A percentile compares a stretch with the other conserved stretches of the same genome.
Conservation (phyloP, 352 stramenopile genomes). For the Globisporangium rhizosaccharum region DNA sequence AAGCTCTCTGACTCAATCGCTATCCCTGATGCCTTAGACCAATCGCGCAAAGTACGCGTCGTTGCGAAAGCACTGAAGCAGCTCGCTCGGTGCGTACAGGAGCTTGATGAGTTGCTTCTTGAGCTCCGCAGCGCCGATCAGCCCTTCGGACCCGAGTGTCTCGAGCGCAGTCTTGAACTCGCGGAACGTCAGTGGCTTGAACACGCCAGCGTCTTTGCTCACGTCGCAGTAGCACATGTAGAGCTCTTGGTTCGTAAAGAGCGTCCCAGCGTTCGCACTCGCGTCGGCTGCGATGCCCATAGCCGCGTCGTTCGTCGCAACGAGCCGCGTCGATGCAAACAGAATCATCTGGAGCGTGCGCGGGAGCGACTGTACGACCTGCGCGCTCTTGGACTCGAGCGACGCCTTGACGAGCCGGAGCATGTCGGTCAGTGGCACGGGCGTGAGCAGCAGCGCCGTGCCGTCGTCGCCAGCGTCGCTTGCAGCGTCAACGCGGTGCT, state of each 20-base stretch:
- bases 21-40: conserved; percentile 24
- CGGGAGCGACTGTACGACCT: conserved; percentile 53
- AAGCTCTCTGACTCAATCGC: neutral
- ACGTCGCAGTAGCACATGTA: conserved; percentile 69
- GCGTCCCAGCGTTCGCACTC: conserved; percentile 18
- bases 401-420: conserved; percentile 65
- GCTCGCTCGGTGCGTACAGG: conserved; percentile 55
- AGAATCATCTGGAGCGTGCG: conserved; percentile 82
- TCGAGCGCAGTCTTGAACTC: conserved; percentile 71
- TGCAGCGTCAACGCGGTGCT: conserved; percentile 25
- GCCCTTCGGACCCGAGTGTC: conserved; percentile 58
- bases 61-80: conserved; percentile 65
- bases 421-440: conserved; percentile 67
- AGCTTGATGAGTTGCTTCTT: conserved; percentile 78
- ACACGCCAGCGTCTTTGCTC: conserved; percentile 59
- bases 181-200: conserved; percentile 46
- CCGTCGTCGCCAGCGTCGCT: conserved; percentile 11
- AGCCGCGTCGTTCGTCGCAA: conserved; percentile 15
- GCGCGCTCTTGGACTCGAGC: conserved; percentile 57
- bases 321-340: conserved; percentile 54
- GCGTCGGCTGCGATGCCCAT: conserved; percentile 4
- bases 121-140: conserved; percentile 49
- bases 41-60: conserved; percentile 73
- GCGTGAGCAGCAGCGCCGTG: conserved; percentile 7
- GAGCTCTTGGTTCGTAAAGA: conserved; percentile 55